Percentiles rank a stretch among this genome's conserved stretches.
Evolutionary conservation across 1,284 basidiomycete genomes (phyloP).

Genomic region (Tetrapyrgos nigripes): DNA sequence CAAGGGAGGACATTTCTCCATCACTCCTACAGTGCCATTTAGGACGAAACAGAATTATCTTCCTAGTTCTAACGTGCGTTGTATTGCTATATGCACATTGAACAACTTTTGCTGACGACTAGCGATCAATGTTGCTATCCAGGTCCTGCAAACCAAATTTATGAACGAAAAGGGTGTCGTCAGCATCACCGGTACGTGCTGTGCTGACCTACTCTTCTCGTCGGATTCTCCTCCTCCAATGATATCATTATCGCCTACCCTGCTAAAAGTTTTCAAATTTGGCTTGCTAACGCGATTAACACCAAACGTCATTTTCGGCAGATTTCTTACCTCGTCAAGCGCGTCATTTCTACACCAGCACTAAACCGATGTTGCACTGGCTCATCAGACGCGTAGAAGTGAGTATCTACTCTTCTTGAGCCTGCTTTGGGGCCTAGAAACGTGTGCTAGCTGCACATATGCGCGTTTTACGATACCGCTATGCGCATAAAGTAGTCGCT

Average conservation of each 20-base stretch:
- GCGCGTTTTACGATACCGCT: too few species aligned
- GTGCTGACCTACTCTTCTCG: background rate
- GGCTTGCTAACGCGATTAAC: too few species aligned
- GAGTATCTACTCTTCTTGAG: constrained; percentile 1
- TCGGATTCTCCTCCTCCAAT: background rate
- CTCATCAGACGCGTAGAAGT: constrained; percentile 86
- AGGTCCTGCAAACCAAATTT: constrained; percentile 87
- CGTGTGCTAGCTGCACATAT: too few species aligned
- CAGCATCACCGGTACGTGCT: constrained; percentile 69
- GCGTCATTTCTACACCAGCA: constrained; percentile 38
- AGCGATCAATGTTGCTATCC: background rate
- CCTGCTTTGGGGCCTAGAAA: too few species aligned
- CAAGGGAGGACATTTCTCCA: constrained; percentile 93
- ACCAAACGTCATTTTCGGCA: constrained; percentile 26
- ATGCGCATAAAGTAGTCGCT: background rate
- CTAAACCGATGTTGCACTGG: constrained; percentile 82
- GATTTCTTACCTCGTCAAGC: constrained; percentile 82
- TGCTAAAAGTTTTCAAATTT: too few species aligned
- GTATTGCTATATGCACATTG: background rate
- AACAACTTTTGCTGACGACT: background rate
- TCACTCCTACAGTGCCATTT: constrained; percentile 73
- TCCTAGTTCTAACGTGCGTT: constrained; percentile 82
- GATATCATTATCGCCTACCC: background rate
- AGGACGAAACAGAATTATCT: constrained; percentile 87
- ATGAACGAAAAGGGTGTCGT: constrained; percentile 84